Evolutionary conservation across 352 stramenopile species (phyloP), one percentile per base, ranked within the genome.

Genomic region (Pythium plurisporium): DNA sequence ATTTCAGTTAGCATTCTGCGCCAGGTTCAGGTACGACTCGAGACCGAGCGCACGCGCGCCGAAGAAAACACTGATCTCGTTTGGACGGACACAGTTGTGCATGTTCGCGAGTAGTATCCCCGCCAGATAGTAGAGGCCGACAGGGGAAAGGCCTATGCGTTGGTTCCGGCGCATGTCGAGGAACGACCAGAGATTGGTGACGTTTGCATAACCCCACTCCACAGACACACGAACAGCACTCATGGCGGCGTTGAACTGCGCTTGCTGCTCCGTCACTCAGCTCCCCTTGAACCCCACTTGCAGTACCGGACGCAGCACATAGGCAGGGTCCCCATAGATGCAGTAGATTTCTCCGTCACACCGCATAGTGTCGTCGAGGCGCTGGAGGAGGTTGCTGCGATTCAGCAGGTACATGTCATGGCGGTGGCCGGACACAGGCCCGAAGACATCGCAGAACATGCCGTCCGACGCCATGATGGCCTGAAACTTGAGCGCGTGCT

Each of bases 401-500:
- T 10, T 15, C 20, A 56, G 19, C 12, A 57, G 40, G 19, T 64
- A 60, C 27, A 62, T 59, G 38, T 62, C 62, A 41, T 69, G 44
- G 19, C 46, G 59, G 27, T 50, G 25, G 15, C 55, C 55, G 17
- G 38, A 33, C 19, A 69, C 52, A 0, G 41, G 47, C 12, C 52
- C 58, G 19, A 34, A 64, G 2, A 71, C 9, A 19, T 71, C 57
- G 1, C 11, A 30, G 26, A 70, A 67, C 19, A 66, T 34, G 11
- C 61, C 61, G 50, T 70, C 47, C 9, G 65, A 41, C 3, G 55
- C 36, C 29, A 50, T 31, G n/a, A 67, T 25, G 1, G 38, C 59
- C 25, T 73, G 65, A 8, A 55, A 73, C 27, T 67, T 65, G 2
- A 73, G 54, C 0, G 48, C 43, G 30, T 69, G 48, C 31, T 73